Conservation (phyloP, 2,329 filamentous ascomycete species). For the Tolypocladium sp. region DNA sequence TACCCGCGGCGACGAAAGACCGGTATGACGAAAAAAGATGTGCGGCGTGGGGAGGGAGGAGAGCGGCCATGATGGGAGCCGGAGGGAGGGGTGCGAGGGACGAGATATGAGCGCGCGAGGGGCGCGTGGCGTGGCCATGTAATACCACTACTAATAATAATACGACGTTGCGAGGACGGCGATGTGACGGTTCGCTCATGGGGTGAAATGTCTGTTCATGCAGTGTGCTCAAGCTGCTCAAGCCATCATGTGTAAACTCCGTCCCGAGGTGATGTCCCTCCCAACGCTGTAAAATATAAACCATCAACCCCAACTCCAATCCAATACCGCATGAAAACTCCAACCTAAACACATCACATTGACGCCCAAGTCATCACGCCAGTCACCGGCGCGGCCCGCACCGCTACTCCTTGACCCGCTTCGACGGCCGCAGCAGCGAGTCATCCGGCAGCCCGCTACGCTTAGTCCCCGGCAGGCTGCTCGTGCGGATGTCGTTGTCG, state of each 20-base stretch:
- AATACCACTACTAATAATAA: neutral
- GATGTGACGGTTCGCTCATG: neutral
- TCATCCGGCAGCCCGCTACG: slow-evolving; percentile 80
- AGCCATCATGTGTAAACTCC: neutral
- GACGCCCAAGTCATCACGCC: too few species aligned
- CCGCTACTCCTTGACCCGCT: slow-evolving; percentile 49
- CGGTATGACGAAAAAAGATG: neutral
- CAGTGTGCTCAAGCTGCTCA: neutral
- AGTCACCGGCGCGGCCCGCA: too few species aligned
- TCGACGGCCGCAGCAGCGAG: slow-evolving; percentile 50
- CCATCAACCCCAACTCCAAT: neutral
- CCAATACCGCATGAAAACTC: neutral
- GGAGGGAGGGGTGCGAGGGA: neutral
- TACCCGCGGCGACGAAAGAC: slow-evolving; percentile 4
- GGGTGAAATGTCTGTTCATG: neutral
- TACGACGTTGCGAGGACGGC: neutral
- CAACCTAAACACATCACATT: neutral
- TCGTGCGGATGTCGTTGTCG: slow-evolving; percentile 90
- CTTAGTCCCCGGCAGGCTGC: slow-evolving; percentile 85
- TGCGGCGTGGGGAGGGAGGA: neutral
- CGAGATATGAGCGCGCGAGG: too few species aligned
- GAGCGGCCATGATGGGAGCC: neutral
- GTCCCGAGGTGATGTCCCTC: too few species aligned
- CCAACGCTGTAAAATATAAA: neutral
- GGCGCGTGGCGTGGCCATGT: neutral